A percentile compares a stretch with the other conserved stretches of the same genome.
Evolutionary conservation across 1,284 basidiomycete genomes (phyloP).

Genomic region (Mycosarcoma mackinlayi): DNA sequence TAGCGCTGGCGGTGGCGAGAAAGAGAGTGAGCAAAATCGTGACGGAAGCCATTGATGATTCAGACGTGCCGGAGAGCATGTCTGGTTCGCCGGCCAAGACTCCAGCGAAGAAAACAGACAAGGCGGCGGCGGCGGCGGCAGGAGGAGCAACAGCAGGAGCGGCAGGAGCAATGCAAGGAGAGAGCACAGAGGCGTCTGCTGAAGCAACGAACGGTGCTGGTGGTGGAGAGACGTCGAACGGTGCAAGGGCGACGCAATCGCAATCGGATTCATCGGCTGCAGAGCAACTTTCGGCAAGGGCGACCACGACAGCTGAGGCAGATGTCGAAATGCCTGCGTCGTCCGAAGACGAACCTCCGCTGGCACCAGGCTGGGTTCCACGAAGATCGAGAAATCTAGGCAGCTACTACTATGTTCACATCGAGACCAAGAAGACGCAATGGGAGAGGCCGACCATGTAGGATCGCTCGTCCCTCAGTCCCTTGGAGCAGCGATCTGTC

Average conservation of each 20-base stretch:
- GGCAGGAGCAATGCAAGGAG: no score
- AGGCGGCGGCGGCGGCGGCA: neutral
- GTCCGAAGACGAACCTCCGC: constrained; percentile 30
- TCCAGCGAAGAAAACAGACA: constrained; percentile 13
- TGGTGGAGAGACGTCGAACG: neutral
- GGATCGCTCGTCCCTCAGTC: neutral
- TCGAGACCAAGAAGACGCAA: constrained; percentile 39
- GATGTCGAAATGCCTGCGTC: constrained; percentile 8
- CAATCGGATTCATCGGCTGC: neutral
- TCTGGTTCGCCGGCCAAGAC: constrained; percentile 12
- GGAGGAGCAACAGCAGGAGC: neutral
- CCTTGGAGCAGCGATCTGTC: no score
- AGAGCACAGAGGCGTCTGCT: neutral
- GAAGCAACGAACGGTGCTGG: neutral
- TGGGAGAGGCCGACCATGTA: constrained; percentile 41
- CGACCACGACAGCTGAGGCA: neutral
- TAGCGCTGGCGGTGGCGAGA: constrained; percentile 11
- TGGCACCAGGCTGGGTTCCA: constrained; percentile 25
- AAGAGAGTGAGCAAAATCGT: constrained; percentile 8
- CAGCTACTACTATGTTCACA: constrained; percentile 39
- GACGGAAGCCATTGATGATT: constrained; percentile 3
- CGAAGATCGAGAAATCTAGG: constrained; percentile 25
- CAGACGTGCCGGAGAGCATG: constrained; percentile 9
- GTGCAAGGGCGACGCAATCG: neutral
- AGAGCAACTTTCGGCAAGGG: neutral